These are phyloP conservation scores for Parastagonospora avenae DNA, from an alignment of 2,329 filamentous ascomycete species.

Conservation along the genomic window DNA sequence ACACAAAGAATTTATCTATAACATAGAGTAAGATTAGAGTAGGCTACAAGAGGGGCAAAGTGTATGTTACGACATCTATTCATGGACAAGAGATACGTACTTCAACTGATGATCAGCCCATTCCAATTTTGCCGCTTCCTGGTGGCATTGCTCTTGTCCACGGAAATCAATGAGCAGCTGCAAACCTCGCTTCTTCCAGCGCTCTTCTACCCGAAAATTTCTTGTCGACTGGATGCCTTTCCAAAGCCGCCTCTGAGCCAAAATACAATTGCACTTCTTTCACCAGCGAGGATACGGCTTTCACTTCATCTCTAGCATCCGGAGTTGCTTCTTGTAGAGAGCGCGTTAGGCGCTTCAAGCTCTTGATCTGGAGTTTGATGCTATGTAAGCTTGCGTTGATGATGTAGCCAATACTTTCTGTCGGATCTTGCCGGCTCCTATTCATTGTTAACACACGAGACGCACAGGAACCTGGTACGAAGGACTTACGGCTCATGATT, in stretches of 20 bases:
- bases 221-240: slow-evolving; percentile 16
- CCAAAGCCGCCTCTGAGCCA: slow-evolving; percentile 23
- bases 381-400: slow-evolving; percentile 29
- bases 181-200: slow-evolving; percentile 21
- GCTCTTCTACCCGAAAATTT: slow-evolving; percentile 24
- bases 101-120: no score
- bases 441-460: slow-evolving; percentile 6
- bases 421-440: slow-evolving; percentile 17
- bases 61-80: no score
- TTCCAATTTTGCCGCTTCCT: no score
- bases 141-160: no score
- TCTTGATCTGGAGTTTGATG: slow-evolving; percentile 28
- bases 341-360: slow-evolving; percentile 27
- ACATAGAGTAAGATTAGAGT: no score
- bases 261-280: slow-evolving; percentile 25
- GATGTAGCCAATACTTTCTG: slow-evolving; percentile 22
- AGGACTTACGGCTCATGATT: slow-evolving; percentile 11
- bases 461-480: not conserved
- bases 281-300: slow-evolving; percentile 18
- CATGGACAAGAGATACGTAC: no score
- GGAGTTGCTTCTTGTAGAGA: slow-evolving; percentile 32
- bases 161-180: not conserved
- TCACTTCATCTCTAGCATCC: slow-evolving; percentile 23
- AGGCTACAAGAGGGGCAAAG: no score
- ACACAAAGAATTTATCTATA: no score